phyloP scores from a whole-genome alignment of 176 grass and related monocot genomes.

The Dactylis glomerata region DNA sequence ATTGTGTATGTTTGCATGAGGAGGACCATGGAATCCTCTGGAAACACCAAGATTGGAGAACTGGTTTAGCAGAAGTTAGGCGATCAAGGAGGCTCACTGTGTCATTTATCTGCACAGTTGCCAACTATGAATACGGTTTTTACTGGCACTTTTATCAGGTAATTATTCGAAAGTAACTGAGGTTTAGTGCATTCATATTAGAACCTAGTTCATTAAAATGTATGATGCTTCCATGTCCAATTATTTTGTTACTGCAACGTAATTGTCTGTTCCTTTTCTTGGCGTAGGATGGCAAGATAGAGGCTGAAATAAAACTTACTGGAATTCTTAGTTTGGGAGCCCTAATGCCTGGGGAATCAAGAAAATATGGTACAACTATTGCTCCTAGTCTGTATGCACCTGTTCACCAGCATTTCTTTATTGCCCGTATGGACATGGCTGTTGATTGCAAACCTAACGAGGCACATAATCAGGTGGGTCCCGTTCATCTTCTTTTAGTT shows the following conservation, averaged over 20 bases:
- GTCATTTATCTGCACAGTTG: constrained; percentile 98
- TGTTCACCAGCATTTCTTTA: constrained; percentile 99
- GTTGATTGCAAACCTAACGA: constrained; percentile 96
- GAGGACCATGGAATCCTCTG: constrained; percentile 99
- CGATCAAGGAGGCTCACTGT: constrained; percentile 95
- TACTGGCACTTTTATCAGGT: constrained; percentile 99
- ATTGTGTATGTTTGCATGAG: constrained; percentile 98
- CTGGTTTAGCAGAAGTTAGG: constrained; percentile 96
- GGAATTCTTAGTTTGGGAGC: constrained; percentile 99
- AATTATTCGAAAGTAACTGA: not conserved
- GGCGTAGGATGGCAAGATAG: constrained; percentile 94
- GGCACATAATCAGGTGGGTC: constrained; percentile 88
- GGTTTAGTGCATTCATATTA: not conserved
- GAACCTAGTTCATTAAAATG: not conserved
- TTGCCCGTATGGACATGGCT: constrained; percentile 99
- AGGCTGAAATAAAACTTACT: constrained; percentile 97
- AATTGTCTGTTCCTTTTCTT: constrained; percentile 24
- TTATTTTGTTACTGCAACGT: not conserved
- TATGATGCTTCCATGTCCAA: not conserved
- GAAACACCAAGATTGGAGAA: constrained; percentile 99
- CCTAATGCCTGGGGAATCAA: constrained; percentile 88
- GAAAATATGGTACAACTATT: constrained; percentile 99
- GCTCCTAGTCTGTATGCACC: constrained; percentile 98
- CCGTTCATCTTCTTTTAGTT: not conserved
- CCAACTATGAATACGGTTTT: constrained; percentile 99